Base-by-base conservation (phyloP, 495 filamentous ascomycete genomes). In the Penicillium odoratum region DNA sequence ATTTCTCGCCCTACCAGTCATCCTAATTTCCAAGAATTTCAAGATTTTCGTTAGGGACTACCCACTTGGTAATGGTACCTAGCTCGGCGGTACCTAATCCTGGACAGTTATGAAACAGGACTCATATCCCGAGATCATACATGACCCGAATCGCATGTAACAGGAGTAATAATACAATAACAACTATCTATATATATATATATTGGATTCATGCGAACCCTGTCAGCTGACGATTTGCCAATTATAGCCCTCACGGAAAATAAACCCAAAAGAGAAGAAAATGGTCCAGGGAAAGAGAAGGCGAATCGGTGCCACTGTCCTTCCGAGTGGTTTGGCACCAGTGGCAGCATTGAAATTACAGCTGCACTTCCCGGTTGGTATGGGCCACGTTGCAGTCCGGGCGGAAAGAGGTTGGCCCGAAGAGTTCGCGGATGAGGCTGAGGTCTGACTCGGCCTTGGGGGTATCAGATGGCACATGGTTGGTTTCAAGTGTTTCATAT, bases 381-480 rank as follows among this genome's bases (percentile, higher is more conserved):
- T 61, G 53, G 51, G 57, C 62, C 62, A 64, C 62, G 62, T 57
- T 64, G 55, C 55, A 61, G 62, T 53, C 48, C 48, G 58, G 55
- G 55, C 62, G 62, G 52, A 54, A 51, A 55, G 59, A 64, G 58
- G 58, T 64, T 60, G 58, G 55, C 30, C 62, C 62, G 62, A 64
- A 51, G 34, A 48, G 38, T 53, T 54, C 57, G 36, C 29, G 53
- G 36, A 34, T 25, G 51, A 58, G 55, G 51, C 55, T 62, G 51
- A 57, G 56, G 53, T 43, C 29, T 58, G 47, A 55, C 40, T 55
- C 42, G 45, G 18, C 29, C 31, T 42, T 38, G 34, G 8, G 30
- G 29, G 53, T 48, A 56, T 40, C 31, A 48, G 45, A 48, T 38
- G 33, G 53, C 25, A 47, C 28, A 46, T 55, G 28, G 30, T 55